Percentiles rank a stretch among this genome's conserved stretches.
Evolutionary conservation across 306 rosid species (phyloP).

Genomic region (Betula pendula): DNA sequence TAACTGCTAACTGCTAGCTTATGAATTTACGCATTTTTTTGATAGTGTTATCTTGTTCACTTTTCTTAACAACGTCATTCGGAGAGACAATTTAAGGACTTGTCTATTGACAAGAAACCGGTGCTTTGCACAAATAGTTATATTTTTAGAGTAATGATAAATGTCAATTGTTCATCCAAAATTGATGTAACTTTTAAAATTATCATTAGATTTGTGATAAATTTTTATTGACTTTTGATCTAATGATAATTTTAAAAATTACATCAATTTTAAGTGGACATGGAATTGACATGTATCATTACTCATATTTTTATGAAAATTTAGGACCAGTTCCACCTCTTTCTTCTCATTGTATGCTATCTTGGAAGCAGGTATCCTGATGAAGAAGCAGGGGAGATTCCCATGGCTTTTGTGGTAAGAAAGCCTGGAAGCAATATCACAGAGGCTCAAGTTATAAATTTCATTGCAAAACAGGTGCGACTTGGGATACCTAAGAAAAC

Average conservation of each 20-base stretch:
- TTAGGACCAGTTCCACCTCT: not conserved
- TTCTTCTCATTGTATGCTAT: not conserved
- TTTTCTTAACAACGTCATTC: not conserved
- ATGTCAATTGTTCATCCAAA: too few species aligned
- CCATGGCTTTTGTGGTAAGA: constrained; percentile 89
- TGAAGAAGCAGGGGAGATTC: constrained; percentile 85
- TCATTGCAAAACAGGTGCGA: constrained; percentile 70
- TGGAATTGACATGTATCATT: too few species aligned
- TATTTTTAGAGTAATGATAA: too few species aligned
- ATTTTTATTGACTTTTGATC: too few species aligned
- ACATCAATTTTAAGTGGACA: too few species aligned
- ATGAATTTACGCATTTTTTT: not conserved
- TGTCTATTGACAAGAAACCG: not conserved
- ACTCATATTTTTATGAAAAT: not conserved
- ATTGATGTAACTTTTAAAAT: too few species aligned
- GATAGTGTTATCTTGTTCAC: not conserved
- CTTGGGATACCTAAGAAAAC: not conserved
- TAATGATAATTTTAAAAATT: too few species aligned
- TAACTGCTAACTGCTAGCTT: not conserved
- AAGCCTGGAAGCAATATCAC: constrained; percentile 64
- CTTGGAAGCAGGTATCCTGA: constrained; percentile 70
- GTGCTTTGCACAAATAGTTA: not conserved
- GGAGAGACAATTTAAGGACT: not conserved
- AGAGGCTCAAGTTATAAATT: constrained; percentile 58
- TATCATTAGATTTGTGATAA: too few species aligned